Conservation (phyloP, 768 basidiomycete genomes). For the Gymnopilus junonius region DNA sequence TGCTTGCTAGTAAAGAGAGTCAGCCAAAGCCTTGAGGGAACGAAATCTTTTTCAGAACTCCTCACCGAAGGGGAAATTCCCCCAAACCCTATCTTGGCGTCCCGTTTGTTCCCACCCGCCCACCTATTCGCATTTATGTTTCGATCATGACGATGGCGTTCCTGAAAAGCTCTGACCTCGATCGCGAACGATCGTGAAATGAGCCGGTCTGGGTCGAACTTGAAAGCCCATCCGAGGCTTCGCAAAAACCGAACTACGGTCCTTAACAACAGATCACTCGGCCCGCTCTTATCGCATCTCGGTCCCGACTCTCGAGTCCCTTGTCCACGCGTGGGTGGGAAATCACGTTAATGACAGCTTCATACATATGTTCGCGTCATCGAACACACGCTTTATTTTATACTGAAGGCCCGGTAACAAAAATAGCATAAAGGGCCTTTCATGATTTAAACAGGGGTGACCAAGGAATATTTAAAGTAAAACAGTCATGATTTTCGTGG, state of each 20-base stretch:
- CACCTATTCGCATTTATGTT: conserved; percentile 9
- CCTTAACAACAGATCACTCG: conserved; percentile 21
- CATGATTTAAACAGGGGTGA: neutral
- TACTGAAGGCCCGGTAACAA: neutral
- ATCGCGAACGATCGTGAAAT: conserved; percentile 18
- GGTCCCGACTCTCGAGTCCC: conserved; percentile 28
- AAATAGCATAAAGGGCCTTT: neutral
- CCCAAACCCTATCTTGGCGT: conserved; percentile 18
- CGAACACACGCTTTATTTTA: neutral
- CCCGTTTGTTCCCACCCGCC: conserved; percentile 6
- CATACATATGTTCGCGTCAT: conserved; percentile 1
- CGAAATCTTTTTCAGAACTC: neutral
- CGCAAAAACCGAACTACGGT: conserved; percentile 18
- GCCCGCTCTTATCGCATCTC: conserved; percentile 26
- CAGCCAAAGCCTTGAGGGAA: neutral
- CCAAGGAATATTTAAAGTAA: neutral
- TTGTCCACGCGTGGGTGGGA: conserved; percentile 2
- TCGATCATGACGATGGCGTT: conserved; percentile 29
- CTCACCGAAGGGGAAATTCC: conserved; percentile 22
- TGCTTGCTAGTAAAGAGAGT: neutral
- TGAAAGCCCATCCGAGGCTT: conserved; percentile 15
- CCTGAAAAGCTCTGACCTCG: conserved; percentile 29
- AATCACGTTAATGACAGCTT: conserved; percentile 3
- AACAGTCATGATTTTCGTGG: conserved; percentile 10
- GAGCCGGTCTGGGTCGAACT: conserved; percentile 15